Evolutionary conservation across 2,329 filamentous ascomycete species (phyloP).

Genomic region (Arthrobotrys sphaeroides): DNA sequence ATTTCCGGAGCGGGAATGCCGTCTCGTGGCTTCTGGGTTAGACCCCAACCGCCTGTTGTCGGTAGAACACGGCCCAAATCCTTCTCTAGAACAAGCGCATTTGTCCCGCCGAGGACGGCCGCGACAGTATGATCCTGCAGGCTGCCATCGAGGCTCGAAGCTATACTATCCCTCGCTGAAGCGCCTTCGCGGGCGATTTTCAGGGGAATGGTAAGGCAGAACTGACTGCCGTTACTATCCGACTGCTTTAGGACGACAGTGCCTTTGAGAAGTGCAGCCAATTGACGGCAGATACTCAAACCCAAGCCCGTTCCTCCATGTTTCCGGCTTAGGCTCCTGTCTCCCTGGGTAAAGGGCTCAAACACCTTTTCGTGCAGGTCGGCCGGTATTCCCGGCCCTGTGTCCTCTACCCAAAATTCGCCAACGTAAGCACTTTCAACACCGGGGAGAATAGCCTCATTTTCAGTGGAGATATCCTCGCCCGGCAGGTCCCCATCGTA

Average conservation of each 20-base stretch:
- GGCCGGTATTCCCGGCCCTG: slow-evolving; percentile 82
- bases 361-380: slow-evolving; percentile 84
- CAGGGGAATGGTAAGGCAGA: slow-evolving; percentile 46
- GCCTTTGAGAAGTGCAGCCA: slow-evolving; percentile 84
- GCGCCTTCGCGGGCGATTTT: slow-evolving; percentile 40
- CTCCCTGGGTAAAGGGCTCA: slow-evolving; percentile 94
- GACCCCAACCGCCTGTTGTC: slow-evolving; percentile 23
- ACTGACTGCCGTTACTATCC: slow-evolving; percentile 55
- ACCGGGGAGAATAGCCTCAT: slow-evolving; percentile 1
- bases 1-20: neutral
- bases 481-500: slow-evolving; percentile 26
- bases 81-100: slow-evolving; percentile 41
- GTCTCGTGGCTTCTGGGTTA: slow-evolving; percentile 31
- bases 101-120: slow-evolving; percentile 31
- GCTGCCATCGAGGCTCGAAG: slow-evolving; percentile 36
- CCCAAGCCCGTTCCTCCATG: slow-evolving; percentile 89
- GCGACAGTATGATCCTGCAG: slow-evolving; percentile 35
- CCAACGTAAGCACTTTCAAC: slow-evolving; percentile 70
- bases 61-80: slow-evolving; percentile 34
- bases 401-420: slow-evolving; percentile 89
- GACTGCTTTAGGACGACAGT: slow-evolving; percentile 76
- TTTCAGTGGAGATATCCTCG: slow-evolving; percentile 34
- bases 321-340: slow-evolving; percentile 86
- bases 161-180: slow-evolving; percentile 37
- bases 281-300: slow-evolving; percentile 86